These are phyloP conservation scores for Claviceps sp. DNA, from an alignment of 2,329 filamentous ascomycete genomes.

Conservation along the genomic window DNA sequence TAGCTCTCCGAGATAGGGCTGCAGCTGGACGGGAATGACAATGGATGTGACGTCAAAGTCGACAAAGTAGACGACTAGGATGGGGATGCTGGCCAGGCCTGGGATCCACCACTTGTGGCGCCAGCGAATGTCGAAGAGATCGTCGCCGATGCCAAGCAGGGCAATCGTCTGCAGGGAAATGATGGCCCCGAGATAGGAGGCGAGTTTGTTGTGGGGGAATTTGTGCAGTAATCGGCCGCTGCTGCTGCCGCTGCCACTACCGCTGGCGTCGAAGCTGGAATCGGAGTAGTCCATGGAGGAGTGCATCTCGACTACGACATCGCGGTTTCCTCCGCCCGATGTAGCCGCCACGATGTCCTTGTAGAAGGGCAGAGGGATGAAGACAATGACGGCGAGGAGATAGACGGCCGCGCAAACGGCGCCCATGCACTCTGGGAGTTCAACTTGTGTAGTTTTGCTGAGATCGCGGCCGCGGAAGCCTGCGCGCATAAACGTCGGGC, in stretches of 20 bases:
- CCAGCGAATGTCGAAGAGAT: conserved; percentile 97
- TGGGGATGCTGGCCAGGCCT: conserved; percentile 80
- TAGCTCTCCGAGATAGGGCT: conserved; percentile 71
- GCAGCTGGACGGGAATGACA: conserved; percentile 75
- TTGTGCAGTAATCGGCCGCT: conserved; percentile 69
- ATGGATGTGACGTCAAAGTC: conserved; percentile 96
- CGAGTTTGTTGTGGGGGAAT: conserved; percentile 94
- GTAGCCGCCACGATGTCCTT: conserved; percentile 95
- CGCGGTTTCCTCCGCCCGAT: conserved; percentile 81
- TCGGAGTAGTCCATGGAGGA: not conserved
- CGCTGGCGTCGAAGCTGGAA: not conserved
- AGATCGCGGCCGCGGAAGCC: conserved; percentile 85
- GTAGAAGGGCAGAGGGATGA: conserved; percentile 95
- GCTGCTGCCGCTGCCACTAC: conserved; percentile 21
- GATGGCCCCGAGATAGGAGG: conserved; percentile 87
- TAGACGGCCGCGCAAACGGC: conserved; percentile 88
- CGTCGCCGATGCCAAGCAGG: conserved; percentile 85
- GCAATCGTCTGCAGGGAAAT: conserved; percentile 84
- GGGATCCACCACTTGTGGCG: conserved; percentile 98
- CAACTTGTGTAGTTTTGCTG: conserved; percentile 53
- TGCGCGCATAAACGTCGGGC: conserved; percentile 73
- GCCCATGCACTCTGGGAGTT: conserved; percentile 94
- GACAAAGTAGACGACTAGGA: conserved; percentile 95
- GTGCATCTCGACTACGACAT: conserved; percentile 65
- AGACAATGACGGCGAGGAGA: conserved; percentile 74